Evolutionary conservation across 768 basidiomycete species (phyloP), one percentile per base, ranked within the genome.

Genomic region (Coprinellus aureogranulatus): DNA sequence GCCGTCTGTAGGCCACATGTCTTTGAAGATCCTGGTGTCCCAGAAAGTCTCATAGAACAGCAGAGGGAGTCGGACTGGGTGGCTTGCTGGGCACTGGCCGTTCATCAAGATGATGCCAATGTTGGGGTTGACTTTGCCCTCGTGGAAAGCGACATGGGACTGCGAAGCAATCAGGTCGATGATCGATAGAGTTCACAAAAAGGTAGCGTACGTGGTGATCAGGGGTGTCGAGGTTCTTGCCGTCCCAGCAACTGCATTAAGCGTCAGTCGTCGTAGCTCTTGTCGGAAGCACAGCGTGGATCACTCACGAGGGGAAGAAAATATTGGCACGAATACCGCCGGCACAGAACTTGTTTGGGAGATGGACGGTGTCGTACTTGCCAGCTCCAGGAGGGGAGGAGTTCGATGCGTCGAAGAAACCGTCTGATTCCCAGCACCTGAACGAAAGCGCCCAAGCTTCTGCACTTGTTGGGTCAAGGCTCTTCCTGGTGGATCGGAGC

Each of bases 31-130:
- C 18, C 27, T 45, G n/a, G 57, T 58, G 22, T 58, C 57, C 57
- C 57, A 58, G 57, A 53, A 42, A 51, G 57, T 58, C 52, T 58
- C 57, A 34, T 53, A 58, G 52, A 58, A 58, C 10, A 58, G 51
- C 16, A 58, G 14, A 6, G 57, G 57, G 31, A 58, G 26, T 10
- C 57, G 50, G 44, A 58, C 45, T 14, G 57, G 57, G 51, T 58
- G 57, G 10, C 51, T 41, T 8, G 40, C 23, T 22, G 57, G 57
- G 31, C 57, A 58, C n/a, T 12, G 46, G 23, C 57, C 57, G 25
- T 47, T 37, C 52, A 53, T 53, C 44, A 58, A 45, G 42, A 58
- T 46, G 41, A 58, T 58, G 27, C 57, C 57, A 37, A 27, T 27
- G 44, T 58, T 53, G 20, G 51, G 57, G 45, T 58, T 53, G 51